These are phyloP conservation scores for Colletotrichum sp. DNA, from an alignment of 2,329 filamentous ascomycete species.

Conservation along the genomic window DNA sequence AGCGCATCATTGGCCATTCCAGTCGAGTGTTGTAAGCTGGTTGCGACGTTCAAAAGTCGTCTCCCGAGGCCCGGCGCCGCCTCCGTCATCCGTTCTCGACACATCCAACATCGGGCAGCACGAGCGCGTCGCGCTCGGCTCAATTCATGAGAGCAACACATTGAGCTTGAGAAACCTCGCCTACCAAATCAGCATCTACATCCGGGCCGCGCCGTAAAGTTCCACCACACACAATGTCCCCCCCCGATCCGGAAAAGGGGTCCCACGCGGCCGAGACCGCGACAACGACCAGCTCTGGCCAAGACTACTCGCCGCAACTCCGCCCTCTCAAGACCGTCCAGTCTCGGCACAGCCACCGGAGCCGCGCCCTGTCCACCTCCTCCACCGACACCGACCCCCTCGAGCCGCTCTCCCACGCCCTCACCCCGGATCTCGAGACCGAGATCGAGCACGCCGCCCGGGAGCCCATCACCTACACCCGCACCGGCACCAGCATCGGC, in stretches of 20 bases:
- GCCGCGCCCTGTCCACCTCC: neutral
- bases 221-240: neutral
- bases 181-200: neutral
- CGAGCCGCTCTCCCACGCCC: conserved; percentile 41
- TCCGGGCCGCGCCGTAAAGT: neutral
- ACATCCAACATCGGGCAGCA: neutral
- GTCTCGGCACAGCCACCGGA: conserved; percentile 14
- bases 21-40: neutral
- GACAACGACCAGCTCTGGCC: conserved; percentile 4
- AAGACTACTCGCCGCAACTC: conserved; percentile 17
- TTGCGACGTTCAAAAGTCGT: neutral
- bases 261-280: conserved; percentile 5
- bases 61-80: neutral
- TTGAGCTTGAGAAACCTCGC: neutral
- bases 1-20: neutral
- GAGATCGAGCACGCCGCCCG: conserved; percentile 42
- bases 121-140: neutral
- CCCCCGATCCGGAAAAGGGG: conserved; percentile 10
- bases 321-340: neutral
- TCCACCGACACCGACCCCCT: conserved; percentile 21
- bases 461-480: conserved; percentile 42
- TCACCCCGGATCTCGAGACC: conserved; percentile 40
- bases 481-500: conserved; percentile 41
- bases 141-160: neutral
- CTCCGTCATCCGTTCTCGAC: neutral